A percentile compares a stretch with the other conserved stretches of the same genome.
Evolutionary conservation across 106 monocot genomes (phyloP).

Genomic region (Allium fistulosum): DNA sequence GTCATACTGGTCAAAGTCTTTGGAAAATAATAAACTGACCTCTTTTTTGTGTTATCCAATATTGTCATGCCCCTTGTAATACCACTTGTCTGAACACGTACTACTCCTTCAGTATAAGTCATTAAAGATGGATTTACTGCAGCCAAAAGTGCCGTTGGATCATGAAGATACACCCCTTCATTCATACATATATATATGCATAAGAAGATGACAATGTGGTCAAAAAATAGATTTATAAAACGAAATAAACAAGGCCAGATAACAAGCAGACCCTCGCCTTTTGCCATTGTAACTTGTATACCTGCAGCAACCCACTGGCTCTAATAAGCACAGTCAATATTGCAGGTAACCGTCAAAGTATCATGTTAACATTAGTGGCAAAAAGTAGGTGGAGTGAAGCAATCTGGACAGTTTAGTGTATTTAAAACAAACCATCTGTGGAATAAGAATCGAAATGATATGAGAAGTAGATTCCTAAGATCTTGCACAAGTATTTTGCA

Average conservation of each 20-base stretch:
- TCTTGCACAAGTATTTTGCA: slow-evolving; percentile 80
- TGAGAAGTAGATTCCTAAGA: slow-evolving; percentile 66
- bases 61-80: slow-evolving; percentile 85
- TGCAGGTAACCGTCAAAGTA: no score
- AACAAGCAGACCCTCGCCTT: no score
- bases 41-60: slow-evolving; percentile 84
- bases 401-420: background rate
- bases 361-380: no score
- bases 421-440: slow-evolving; percentile 36
- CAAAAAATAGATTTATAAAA: no score
- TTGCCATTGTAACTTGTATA: no score
- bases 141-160: slow-evolving; percentile 82
- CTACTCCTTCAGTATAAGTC: slow-evolving; percentile 86
- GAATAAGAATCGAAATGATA: slow-evolving; percentile 80
- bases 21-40: slow-evolving; percentile 20
- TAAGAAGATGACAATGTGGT: no score
- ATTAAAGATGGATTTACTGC: slow-evolving; percentile 86
- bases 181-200: slow-evolving; percentile 6
- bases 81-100: slow-evolving; percentile 86
- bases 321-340: no score
- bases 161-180: slow-evolving; percentile 95
- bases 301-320: no score
- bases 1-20: background rate
- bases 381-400: no score
- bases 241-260: no score